Evolutionary conservation across 202 grass and related monocot genomes (phyloP).

Genomic region (Dendrocalamus latiflorus): DNA sequence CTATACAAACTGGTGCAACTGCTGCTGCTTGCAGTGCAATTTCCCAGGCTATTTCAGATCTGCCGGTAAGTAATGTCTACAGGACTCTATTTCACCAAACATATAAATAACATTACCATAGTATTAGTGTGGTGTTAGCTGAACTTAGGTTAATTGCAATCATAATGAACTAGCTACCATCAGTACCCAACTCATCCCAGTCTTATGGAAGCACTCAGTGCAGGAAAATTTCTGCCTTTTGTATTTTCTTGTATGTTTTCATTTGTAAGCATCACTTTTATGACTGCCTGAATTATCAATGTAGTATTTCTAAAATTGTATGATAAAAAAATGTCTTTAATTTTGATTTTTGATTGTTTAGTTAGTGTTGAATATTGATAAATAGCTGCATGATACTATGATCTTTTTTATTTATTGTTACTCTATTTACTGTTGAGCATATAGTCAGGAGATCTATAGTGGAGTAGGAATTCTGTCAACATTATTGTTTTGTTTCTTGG

Average conservation of each 20-base stretch:
- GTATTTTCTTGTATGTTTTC: background rate
- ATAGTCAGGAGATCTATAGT: background rate
- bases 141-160: background rate
- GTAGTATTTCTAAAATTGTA: background rate
- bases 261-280: background rate
- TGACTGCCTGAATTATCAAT: background rate
- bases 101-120: background rate
- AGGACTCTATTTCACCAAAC: background rate
- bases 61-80: conserved; percentile 55
- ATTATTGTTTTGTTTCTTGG: background rate
- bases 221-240: background rate
- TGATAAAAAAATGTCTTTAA: background rate
- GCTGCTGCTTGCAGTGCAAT: conserved; percentile 93
- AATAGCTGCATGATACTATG: background rate
- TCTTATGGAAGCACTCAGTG: background rate
- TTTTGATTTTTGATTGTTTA: background rate
- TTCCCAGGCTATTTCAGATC: conserved; percentile 65
- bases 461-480: background rate
- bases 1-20: conserved; percentile 73
- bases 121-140: background rate
- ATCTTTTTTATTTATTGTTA: background rate
- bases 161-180: background rate
- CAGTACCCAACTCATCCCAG: background rate
- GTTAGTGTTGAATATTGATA: background rate
- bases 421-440: background rate